Base-by-base conservation (phyloP, 2,329 filamentous ascomycete genomes). In the Neofusicoccum sp. region DNA sequence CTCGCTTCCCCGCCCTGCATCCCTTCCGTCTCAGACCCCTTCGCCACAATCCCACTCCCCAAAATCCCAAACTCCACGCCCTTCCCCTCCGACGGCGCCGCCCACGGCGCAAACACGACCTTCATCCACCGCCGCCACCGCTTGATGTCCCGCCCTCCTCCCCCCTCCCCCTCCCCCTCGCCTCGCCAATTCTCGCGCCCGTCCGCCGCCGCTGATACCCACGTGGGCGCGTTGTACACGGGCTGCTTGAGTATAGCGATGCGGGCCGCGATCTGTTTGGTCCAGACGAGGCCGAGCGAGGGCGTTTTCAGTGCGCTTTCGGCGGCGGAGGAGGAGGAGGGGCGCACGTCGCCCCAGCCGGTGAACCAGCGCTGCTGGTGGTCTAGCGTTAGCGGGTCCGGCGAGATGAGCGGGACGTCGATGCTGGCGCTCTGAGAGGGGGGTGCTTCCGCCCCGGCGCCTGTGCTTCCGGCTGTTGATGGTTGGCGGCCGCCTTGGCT, bases 291-390 rank as follows among this genome's bases (percentile, higher is more conserved):
- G 0, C 93, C 93, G 26, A 98, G 77, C 6, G 90, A 90, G 0
- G 93, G 93, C 0, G 90, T 96, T 76, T 97, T 98, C 60, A 89
- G 68, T n/a, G n/a, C n/a, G n/a, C n/a, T n/a, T n/a, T n/a, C n/a
- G 0, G 63, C 65, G 14, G 70, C 64, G 8, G 64, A 38, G 11
- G 61, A 62, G 1, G 67, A 58, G 28, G 62, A 64, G 14, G 65
- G 63, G 6, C 20, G 77, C 73, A 28, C 75, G 68, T 14, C 82
- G 12, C 65, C 61, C 93, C 95, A 97, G 64, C 95, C 93, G 3
- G 93, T 96, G 76, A 97, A 96, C 85, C 93, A 97, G 44, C 90
- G 85, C 73, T 97, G 91, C 75, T 98, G 93, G 74, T 97, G 90
- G 67, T 96, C 88, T 7, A 97, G 84, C 33, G 85, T 83, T 38